A percentile compares a stretch with the other conserved stretches of the same genome.
phyloP scores from a whole-genome alignment of 75 land plant genomes.

The Pinus taeda region DNA sequence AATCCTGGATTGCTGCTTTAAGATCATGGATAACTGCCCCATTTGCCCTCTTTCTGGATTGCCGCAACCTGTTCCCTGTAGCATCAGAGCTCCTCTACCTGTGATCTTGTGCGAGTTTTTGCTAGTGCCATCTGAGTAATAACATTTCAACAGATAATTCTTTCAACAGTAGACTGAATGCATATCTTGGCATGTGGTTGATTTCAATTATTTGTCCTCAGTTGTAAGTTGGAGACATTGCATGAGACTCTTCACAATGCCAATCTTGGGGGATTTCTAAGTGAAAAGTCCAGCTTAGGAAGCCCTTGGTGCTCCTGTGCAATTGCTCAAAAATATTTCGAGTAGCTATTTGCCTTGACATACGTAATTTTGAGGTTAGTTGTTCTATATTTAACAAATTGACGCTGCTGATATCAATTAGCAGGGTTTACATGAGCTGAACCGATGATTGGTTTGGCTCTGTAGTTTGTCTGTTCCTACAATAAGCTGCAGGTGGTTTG shows the following conservation, averaged over 20 bases:
- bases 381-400: not conserved
- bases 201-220: not conserved
- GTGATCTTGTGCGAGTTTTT: no score
- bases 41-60: no score
- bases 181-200: not conserved
- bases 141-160: no score
- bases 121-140: no score
- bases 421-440: not conserved
- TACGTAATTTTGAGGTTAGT: not conserved
- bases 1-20: no score
- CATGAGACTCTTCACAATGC: no score
- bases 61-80: no score
- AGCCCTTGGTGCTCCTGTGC: not conserved
- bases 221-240: not conserved
- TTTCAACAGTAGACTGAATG: no score
- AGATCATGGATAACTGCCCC: no score
- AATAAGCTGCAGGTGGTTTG: not conserved
- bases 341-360: not conserved
- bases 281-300: no score
- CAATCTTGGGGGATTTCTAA: no score
- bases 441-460: not conserved
- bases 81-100: no score
- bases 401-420: not conserved
- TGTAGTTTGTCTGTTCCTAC: not conserved
- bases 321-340: not conserved